Base-by-base conservation (phyloP, 2,329 filamentous ascomycete genomes). In the Neocatenulostroma microsporum region DNA sequence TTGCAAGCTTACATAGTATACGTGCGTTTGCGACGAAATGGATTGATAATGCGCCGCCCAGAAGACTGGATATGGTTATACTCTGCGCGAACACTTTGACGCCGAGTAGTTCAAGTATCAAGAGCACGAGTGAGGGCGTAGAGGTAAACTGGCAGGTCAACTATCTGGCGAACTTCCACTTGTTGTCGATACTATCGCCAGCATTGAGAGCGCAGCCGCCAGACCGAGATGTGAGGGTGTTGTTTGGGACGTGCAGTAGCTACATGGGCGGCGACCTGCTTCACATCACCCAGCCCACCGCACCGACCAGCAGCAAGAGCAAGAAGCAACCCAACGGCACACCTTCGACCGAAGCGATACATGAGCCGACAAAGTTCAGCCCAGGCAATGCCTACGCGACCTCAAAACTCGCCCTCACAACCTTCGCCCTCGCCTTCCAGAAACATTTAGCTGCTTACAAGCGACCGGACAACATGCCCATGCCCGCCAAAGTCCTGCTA, bases 81-180 rank as follows among this genome's bases (percentile, higher is more conserved):
- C 72, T 98, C 13, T 94, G 87, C 60, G 91, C 82, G 8, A 83
- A 83, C 29, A 82, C 81, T 0, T 67, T 87, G 48, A 84, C 82
- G 4, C 80, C 85, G 2, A 74, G 73, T 9, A 83, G 79, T 1
- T 68, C 74, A 19, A 23, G 30, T 11, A 45, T 60, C 3, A 66
- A 61, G 1, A 66, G 74, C 46, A 94, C 87, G 0, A 63, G 70
- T 5, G 87, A 95, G 54, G 87, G 86, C 1, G 67, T 96, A 11
- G 89, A 96, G 57, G 74, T 81, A 47, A 89, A 83, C 42, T 96
- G 88, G 88, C 86, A 87, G 65, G 71, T 96, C 51, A 98, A 98
- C 58, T 98, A 87, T 60, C 73, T 98, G 25, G 82, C 87, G 45
- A 96, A 95, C 61, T 96, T 95, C 64, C 93, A 98, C 56, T 72